Conservation (phyloP, 1,284 basidiomycete genomes). For the Boletus hoseneyae region DNA sequence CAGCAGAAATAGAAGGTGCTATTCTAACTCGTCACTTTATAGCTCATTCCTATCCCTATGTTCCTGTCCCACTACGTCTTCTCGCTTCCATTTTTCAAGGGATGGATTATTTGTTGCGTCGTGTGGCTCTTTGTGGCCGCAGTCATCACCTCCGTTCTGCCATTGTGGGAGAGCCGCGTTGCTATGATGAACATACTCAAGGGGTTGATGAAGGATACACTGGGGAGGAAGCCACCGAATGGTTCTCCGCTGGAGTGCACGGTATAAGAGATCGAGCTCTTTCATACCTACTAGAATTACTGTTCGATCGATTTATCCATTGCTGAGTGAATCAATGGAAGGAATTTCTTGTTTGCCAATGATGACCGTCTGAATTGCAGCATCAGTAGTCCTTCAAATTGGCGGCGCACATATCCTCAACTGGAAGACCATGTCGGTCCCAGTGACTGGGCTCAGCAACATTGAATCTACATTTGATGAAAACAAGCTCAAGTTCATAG, state of each 20-base stretch:
- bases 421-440: conserved; percentile 4
- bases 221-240: not conserved
- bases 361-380: not conserved
- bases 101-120: conserved; percentile 16
- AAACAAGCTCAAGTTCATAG: conserved; percentile 36
- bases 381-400: not conserved
- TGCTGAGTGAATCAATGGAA: not conserved
- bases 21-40: not conserved
- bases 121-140: conserved; percentile 17
- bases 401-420: not conserved
- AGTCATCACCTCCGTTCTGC: conserved; percentile 14
- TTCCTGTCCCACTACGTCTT: not conserved
- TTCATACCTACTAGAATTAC: not conserved
- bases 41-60: not conserved
- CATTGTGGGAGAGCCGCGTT: conserved; percentile 16
- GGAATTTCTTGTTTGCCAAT: not conserved
- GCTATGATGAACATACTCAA: conserved; percentile 13
- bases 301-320: too few relatives aligned
- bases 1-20: not conserved
- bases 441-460: not conserved
- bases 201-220: conserved; percentile 9
- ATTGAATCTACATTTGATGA: not conserved
- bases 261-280: not conserved
- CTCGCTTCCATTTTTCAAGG: conserved; percentile 9
- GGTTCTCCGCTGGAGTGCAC: not conserved